Evolutionary conservation across 108 stramenopile genomes (phyloP), one percentile per base, ranked within the genome.

Genomic region (Mediolabrus comicus): DNA sequence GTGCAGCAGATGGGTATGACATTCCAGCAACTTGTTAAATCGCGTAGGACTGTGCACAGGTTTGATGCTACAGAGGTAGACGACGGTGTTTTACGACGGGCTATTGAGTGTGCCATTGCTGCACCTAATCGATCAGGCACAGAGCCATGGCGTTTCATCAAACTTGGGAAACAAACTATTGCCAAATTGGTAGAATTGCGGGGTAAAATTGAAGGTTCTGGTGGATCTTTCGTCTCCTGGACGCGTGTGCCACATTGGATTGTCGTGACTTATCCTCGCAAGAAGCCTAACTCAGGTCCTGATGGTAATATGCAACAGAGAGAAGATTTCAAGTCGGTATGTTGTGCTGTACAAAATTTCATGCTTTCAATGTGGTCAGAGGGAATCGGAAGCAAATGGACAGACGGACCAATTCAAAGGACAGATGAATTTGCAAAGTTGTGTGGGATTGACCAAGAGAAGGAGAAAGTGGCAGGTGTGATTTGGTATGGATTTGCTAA

Each of bases 351-450:
- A 17, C 84, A 89, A 53, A 89, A 89, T 55, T 83, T 89, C 30
- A 73, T 85, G 69, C 46, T 89, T 33, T 72, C 74, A 8, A 85
- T 89, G 86, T 86, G 86, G 84, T 68, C 67, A 27, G 88, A 89
- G 55, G 88, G 88, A 11, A 79, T 89, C 34, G 88, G 88, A 0
- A 74, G 77, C n/a, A 89, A 89, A 53, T 89, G 88, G 88, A 89
- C 88, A 2, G 62, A 63, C 32, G 88, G 88, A 1, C 86, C 86
- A 16, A 62, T 87, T n/a, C 86, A 87, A 52, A 72, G 72, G 2
- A 89, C 86, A 19, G 67, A 65, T 22, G 84, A 89, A 55, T 89
- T 89, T 67, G 81, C 86, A 13, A 61, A 79, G 4, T 43, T 87
- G 31, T 86, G 85, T 56, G 86, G 88, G n/a, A 62, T 89, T 52